Conservation (phyloP, 345 rosid species). For the Salix dunnii region DNA sequence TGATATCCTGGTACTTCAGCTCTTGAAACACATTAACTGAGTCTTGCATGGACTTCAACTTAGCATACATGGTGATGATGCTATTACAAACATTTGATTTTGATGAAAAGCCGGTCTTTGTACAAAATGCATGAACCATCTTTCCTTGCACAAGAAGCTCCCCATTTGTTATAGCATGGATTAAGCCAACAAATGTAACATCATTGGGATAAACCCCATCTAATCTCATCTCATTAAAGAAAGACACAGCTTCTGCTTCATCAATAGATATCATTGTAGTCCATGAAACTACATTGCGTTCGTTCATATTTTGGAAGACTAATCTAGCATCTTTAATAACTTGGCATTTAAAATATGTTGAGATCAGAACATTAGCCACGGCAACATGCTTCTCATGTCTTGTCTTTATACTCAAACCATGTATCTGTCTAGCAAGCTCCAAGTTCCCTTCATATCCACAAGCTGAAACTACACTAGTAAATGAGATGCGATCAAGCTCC, state of each 20-base stretch:
- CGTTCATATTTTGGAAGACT: conserved; percentile 53
- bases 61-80: conserved; percentile 83
- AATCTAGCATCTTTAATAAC: conserved; percentile 47
- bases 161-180: conserved; percentile 47
- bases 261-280: conserved; percentile 67
- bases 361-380: conserved; percentile 69
- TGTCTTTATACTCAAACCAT: conserved; percentile 63
- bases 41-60: conserved; percentile 52
- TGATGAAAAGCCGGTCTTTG: conserved; percentile 46
- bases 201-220: conserved; percentile 72
- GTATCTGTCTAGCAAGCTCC: conserved; percentile 69
- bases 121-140: conserved; percentile 59
- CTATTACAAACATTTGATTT: conserved; percentile 60
- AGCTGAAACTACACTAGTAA: conserved; percentile 69
- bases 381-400: conserved; percentile 58
- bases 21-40: conserved; percentile 60
- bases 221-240: conserved; percentile 61
- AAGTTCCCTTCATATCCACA: conserved; percentile 66
- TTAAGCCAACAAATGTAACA: conserved; percentile 64
- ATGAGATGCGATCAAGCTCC: conserved; percentile 75
- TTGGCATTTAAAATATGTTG: conserved; percentile 66
- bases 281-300: conserved; percentile 82
- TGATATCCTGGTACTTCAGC: conserved; percentile 45
- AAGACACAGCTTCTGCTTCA: conserved; percentile 48
- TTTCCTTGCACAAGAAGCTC: conserved; percentile 50